Evolutionary conservation across 2,329 filamentous ascomycete species (phyloP).

Genomic region (Pyrenochaeta sp.): DNA sequence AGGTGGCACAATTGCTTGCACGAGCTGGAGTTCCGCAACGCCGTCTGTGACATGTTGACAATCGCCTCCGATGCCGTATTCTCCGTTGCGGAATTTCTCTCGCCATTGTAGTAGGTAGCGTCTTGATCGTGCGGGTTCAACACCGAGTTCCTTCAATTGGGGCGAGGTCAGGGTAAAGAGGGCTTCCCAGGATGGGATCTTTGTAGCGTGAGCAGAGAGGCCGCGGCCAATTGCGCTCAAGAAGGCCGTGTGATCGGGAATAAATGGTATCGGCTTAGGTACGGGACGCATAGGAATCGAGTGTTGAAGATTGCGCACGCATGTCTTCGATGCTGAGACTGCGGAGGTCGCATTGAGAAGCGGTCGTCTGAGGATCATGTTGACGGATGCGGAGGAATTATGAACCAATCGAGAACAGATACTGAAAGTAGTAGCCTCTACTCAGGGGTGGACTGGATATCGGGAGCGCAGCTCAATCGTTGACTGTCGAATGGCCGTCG

Average conservation of each 20-base stretch:
- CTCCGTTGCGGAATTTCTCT: conserved; percentile 79
- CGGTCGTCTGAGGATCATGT: conserved; percentile 47
- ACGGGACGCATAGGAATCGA: conserved; percentile 54
- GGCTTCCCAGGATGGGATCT: conserved; percentile 89
- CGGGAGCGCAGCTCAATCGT: background rate
- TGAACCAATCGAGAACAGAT: background rate
- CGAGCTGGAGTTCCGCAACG: conserved; percentile 64
- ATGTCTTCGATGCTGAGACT: conserved; percentile 36
- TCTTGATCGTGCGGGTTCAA: conserved; percentile 83
- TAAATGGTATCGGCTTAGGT: conserved; percentile 80
- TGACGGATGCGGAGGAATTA: conserved; percentile 14
- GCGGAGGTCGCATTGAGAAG: conserved; percentile 36
- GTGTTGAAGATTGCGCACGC: conserved; percentile 48
- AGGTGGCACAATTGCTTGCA: conserved; percentile 59
- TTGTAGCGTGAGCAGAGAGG: conserved; percentile 80
- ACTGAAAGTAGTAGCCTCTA: background rate
- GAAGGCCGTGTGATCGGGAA: conserved; percentile 85
- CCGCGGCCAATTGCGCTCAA: conserved; percentile 89
- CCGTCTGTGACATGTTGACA: conserved; percentile 72
- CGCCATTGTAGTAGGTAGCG: conserved; percentile 89
- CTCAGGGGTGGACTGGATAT: too few relatives aligned
- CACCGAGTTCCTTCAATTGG: conserved; percentile 80
- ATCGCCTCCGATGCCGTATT: conserved; percentile 84
- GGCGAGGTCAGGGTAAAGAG: conserved; percentile 82
- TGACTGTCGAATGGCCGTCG: conserved; percentile 1